Conservation (phyloP, 106 monocot species). For the Dactylorhiza incarnata region DNA sequence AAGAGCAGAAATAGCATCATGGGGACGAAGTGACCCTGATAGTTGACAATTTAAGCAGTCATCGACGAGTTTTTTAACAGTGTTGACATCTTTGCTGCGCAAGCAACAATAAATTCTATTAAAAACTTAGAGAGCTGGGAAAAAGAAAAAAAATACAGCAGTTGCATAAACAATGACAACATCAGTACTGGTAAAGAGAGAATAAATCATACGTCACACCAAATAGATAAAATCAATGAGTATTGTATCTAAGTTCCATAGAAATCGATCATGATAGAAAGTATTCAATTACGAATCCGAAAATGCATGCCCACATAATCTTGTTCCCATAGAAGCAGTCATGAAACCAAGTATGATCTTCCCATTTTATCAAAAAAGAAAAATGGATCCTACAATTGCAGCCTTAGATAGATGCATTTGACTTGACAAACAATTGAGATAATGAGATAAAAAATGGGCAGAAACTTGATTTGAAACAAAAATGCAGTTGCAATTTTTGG, state of each 20-base stretch:
- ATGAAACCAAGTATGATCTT: background rate
- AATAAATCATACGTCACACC: background rate
- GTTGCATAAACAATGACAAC: background rate
- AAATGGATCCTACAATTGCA: background rate
- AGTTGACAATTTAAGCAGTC: slow-evolving; percentile 57
- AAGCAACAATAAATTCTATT: background rate
- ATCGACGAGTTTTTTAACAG: slow-evolving; percentile 87
- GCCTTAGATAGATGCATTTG: background rate
- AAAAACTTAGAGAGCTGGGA: background rate
- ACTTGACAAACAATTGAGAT: background rate
- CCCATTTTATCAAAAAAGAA: background rate
- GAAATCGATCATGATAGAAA: background rate
- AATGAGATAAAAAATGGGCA: background rate
- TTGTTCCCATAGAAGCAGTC: background rate
- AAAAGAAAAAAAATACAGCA: background rate
- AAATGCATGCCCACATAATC: background rate
- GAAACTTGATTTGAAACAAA: background rate
- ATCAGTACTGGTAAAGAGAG: background rate
- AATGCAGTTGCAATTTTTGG: too few species aligned
- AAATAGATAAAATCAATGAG: background rate
- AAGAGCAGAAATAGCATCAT: slow-evolving; percentile 89
- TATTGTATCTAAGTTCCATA: background rate
- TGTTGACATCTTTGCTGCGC: slow-evolving; percentile 86
- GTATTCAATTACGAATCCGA: background rate
- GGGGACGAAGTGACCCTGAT: slow-evolving; percentile 62